Base-by-base conservation (phyloP, 441 rosid species). In the Manihot esculenta region DNA sequence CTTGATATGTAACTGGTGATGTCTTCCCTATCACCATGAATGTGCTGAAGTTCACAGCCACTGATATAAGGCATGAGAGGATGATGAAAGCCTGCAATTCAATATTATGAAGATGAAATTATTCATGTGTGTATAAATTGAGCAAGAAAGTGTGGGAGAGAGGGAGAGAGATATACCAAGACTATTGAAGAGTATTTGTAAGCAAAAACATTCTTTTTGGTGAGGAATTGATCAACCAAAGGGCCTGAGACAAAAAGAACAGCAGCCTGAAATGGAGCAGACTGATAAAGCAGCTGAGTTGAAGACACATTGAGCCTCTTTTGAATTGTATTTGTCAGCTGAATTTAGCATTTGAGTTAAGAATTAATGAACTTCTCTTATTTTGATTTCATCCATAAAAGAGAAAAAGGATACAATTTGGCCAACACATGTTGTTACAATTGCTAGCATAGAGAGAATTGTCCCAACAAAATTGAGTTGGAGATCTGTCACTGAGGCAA, bases 1-100 rank as follows among this genome's bases (percentile, higher is more conserved):
- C 99, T 85, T 95, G 99, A 75, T 95, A 95, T 17, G 99, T 92
- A 24, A 95, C 98, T 0, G 99, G 99, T 3, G 99, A 95, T 63
- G 99, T 95, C 83, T 93, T 95, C n/a, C 99, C 99, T 26, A 95
- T 89, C 18, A 95, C 99, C 83, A 95, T 79, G 74, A 95, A 95
- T 1, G 99, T 95, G 77, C 99, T 95, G 74, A 95, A 95, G 84
- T 95, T 95, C 72, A 95, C 99, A 9, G 96, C 78, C 59, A 95
- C 99, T 30, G 99, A 78, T 77, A 95, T 93, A 26, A 95, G 35
- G 79, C 99, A 95, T 5, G 99, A 95, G 3, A 95, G 79, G 27
- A 85, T 76, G 77, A 95, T 93, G 76, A 95, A 95, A 2, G 77
- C 87, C 99, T 94, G 89, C 87, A 80, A 1, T 71, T 6, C 0